A percentile compares a stretch with the other conserved stretches of the same genome.
Evolutionary conservation across 331 rosid species (phyloP).

Genomic region (Arachis monticola): DNA sequence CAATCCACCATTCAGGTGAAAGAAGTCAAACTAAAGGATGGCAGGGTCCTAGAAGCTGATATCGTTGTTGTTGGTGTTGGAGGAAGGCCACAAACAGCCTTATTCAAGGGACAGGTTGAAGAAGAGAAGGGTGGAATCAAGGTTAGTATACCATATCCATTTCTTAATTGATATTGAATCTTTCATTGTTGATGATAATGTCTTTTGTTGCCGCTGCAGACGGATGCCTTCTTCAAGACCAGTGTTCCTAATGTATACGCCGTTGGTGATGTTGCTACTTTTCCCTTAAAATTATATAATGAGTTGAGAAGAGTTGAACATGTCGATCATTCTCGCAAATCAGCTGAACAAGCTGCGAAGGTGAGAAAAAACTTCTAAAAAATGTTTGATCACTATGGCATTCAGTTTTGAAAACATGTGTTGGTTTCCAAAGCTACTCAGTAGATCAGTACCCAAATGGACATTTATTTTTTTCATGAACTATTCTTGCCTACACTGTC

Average conservation of each 20-base stretch:
- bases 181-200: conserved; percentile 25
- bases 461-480: not conserved
- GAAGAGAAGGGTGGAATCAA: conserved; percentile 91
- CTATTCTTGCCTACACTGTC: not conserved
- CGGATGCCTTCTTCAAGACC: conserved; percentile 81
- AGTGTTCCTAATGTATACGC: conserved; percentile 80
- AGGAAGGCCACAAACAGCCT: conserved; percentile 70
- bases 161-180: conserved; percentile 22
- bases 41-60: conserved; percentile 80
- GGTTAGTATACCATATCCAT: conserved; percentile 51
- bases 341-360: conserved; percentile 97
- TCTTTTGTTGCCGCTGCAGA: conserved; percentile 56
- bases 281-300: conserved; percentile 77
- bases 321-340: conserved; percentile 94
- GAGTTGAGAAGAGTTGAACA: conserved; percentile 92
- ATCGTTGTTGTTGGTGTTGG: conserved; percentile 94
- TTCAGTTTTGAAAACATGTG: not conserved
- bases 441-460: conserved; percentile 12
- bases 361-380: conserved; percentile 46
- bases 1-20: conserved; percentile 61
- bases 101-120: conserved; percentile 90
- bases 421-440: conserved; percentile 21
- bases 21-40: conserved; percentile 89
- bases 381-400: not conserved
- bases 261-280: conserved; percentile 93